phyloP scores from a whole-genome alignment of 75 land plant species.

The Cryptomeria japonica region DNA sequence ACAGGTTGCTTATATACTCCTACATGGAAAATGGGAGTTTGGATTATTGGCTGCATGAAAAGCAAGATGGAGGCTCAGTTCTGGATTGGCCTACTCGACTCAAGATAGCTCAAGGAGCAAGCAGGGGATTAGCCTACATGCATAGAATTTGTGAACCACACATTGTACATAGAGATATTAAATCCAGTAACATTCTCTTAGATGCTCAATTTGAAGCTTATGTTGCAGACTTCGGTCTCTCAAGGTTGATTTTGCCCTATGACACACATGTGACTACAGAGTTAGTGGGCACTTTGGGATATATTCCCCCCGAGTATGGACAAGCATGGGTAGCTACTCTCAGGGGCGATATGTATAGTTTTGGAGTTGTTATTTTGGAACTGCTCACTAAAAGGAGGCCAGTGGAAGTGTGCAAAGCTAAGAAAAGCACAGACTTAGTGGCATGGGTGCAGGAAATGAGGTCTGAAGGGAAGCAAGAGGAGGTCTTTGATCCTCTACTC shows the following conservation, averaged over 20 bases:
- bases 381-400: constrained; percentile 55
- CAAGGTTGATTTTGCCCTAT: constrained; percentile 48
- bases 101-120: constrained; percentile 36
- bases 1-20: constrained; percentile 44
- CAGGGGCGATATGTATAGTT: constrained; percentile 59
- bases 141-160: constrained; percentile 45
- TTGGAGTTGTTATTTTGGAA: constrained; percentile 58
- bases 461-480: constrained; percentile 32
- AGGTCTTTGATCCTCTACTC: constrained; percentile 48
- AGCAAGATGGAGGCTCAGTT: constrained; percentile 15
- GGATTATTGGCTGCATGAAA: constrained; percentile 48
- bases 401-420: constrained; percentile 47
- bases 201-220: constrained; percentile 55
- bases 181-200: constrained; percentile 55
- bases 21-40: constrained; percentile 56
- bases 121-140: constrained; percentile 50
- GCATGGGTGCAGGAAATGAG: constrained; percentile 58
- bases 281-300: constrained; percentile 65
- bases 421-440: constrained; percentile 36
- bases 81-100: constrained; percentile 47
- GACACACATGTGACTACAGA: constrained; percentile 67
- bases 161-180: constrained; percentile 56
- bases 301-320: constrained; percentile 65
- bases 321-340: constrained; percentile 40
- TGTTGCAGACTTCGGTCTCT: constrained; percentile 60